Evolutionary conservation across 331 rosid genomes (phyloP).

Genomic region (Quercus lobata): DNA sequence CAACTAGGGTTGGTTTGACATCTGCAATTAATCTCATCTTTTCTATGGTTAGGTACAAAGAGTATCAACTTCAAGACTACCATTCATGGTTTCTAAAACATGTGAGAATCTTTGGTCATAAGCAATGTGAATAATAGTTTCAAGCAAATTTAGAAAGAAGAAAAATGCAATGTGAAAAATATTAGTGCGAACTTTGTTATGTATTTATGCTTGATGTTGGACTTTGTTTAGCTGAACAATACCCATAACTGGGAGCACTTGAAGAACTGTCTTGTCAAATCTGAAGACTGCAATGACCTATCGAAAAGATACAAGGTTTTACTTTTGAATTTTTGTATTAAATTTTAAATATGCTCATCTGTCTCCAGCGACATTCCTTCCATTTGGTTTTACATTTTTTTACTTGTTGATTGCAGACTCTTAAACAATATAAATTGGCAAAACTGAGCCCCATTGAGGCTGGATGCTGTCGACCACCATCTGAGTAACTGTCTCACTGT

Average conservation of each 20-base stretch:
- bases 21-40: constrained; percentile 15
- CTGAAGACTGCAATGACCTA: constrained; percentile 77
- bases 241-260: constrained; percentile 74
- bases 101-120: constrained; percentile 30
- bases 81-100: constrained; percentile 93
- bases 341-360: background rate
- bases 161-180: constrained; percentile 6
- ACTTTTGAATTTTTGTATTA: constrained; percentile 1
- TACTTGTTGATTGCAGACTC: constrained; percentile 51
- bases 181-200: background rate
- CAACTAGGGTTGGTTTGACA: background rate
- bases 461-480: constrained; percentile 97
- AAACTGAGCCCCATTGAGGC: constrained; percentile 83
- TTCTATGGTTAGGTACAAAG: constrained; percentile 70
- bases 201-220: constrained; percentile 17
- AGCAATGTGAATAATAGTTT: background rate
- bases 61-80: constrained; percentile 87
- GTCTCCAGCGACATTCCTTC: background rate
- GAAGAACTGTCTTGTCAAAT: constrained; percentile 79
- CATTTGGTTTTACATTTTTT: background rate
- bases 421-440: constrained; percentile 68
- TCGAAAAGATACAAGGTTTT: constrained; percentile 71
- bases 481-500: constrained; percentile 55
- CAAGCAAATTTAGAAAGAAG: no score
- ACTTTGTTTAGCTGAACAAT: constrained; percentile 63